phyloP scores from a whole-genome alignment of 306 rosid genomes.

The Arachis stenosperma region DNA sequence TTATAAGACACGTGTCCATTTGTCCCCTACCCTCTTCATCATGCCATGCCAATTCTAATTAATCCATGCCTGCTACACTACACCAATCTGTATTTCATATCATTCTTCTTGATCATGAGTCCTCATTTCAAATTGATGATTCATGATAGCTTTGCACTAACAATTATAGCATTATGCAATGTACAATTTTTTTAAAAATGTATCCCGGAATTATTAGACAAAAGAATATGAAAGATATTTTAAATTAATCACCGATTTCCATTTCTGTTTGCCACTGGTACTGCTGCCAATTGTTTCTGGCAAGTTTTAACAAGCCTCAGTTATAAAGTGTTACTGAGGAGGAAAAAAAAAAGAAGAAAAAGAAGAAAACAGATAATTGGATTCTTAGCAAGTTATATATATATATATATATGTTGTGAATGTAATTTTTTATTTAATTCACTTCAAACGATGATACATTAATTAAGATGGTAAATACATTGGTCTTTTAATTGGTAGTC shows the following conservation, averaged over 20 bases:
- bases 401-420: not conserved
- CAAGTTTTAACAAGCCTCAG: too few species aligned
- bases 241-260: too few species aligned
- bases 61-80: conserved; percentile 9
- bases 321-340: not conserved
- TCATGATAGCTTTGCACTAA: not conserved
- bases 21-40: conserved; percentile 10
- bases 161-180: conserved; percentile 17
- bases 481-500: too few species aligned
- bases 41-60: conserved; percentile 30
- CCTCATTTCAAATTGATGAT: conserved; percentile 15
- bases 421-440: conserved; percentile 11
- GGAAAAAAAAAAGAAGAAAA: not conserved
- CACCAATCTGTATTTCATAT: not conserved
- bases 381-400: not conserved
- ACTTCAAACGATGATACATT: not conserved
- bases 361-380: not conserved
- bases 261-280: too few species aligned
- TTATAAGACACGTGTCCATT: conserved; percentile 32
- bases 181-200: not conserved
- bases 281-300: too few species aligned
- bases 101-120: not conserved
- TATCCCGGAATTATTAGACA: too few species aligned
- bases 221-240: too few species aligned
- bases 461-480: too few species aligned